phyloP scores from a whole-genome alignment of 2,329 filamentous ascomycete genomes.

The Aspergillus costaricaensis region DNA sequence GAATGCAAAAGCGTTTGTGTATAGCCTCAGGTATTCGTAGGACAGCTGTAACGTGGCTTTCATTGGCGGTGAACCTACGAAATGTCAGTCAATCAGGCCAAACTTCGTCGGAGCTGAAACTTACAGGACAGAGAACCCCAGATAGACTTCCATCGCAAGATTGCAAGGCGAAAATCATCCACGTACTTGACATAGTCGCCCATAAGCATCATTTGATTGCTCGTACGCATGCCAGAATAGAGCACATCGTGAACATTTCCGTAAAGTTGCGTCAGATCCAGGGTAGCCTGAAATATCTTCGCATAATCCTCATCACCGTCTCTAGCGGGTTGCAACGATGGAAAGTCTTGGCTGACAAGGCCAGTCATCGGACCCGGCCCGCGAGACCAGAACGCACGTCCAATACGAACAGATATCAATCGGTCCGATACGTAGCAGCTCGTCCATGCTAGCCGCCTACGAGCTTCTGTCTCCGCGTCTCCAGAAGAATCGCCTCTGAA shows the following conservation, averaged over 20 bases:
- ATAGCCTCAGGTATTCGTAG: constrained; percentile 71
- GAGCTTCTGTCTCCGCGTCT: constrained; percentile 61
- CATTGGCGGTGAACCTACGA: constrained; percentile 61
- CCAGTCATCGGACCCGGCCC: constrained; percentile 68
- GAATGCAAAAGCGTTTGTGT: constrained; percentile 75
- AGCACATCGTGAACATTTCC: constrained; percentile 73
- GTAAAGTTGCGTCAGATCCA: constrained; percentile 72
- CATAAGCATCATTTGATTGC: constrained; percentile 68
- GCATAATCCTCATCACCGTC: constrained; percentile 67
- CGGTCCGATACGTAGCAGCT: constrained; percentile 68
- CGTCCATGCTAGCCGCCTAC: constrained; percentile 69
- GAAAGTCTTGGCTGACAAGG: constrained; percentile 66
- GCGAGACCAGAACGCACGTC: constrained; percentile 72
- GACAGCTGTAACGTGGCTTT: constrained; percentile 69
- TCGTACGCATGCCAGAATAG: constrained; percentile 70
- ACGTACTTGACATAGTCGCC: constrained; percentile 75
- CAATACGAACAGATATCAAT: constrained; percentile 69
- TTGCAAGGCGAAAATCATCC: constrained; percentile 69
- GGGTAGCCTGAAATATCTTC: constrained; percentile 68
- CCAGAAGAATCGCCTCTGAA: constrained; percentile 62
- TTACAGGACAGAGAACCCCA: constrained; percentile 68
- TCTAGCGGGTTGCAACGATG: constrained; percentile 61
- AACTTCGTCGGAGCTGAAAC: constrained; percentile 21
- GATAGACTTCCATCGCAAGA: constrained; percentile 69
- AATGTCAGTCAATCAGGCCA: constrained; percentile 16